A percentile compares a stretch with the other conserved stretches of the same genome.
phyloP scores from a whole-genome alignment of 495 filamentous ascomycete genomes.

The Usnea hakonensis region DNA sequence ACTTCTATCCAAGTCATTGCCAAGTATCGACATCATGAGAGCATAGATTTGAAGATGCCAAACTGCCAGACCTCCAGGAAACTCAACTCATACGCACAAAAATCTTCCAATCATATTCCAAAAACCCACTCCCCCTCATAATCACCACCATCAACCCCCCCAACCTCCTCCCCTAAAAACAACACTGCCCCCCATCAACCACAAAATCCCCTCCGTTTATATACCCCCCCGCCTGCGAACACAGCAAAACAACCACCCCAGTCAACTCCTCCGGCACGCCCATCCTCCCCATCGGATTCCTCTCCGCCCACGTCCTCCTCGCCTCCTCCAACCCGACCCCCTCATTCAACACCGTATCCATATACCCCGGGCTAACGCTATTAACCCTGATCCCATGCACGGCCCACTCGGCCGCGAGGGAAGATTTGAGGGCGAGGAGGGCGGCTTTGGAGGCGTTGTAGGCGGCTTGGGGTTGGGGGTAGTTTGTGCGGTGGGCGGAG shows the following conservation, averaged over 20 bases:
- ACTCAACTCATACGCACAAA: too few relatives aligned
- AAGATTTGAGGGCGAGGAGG: slow-evolving; percentile 29
- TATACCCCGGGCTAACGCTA: slow-evolving; percentile 64
- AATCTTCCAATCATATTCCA: neutral
- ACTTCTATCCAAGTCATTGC: too few relatives aligned
- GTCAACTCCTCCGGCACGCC: slow-evolving; percentile 56
- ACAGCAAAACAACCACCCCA: slow-evolving; percentile 59
- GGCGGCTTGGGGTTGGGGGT: slow-evolving; percentile 37
- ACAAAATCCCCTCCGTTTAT: slow-evolving; percentile 57
- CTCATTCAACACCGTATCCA: slow-evolving; percentile 73
- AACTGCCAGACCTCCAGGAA: neutral
- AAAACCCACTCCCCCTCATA: neutral
- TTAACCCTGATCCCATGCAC: slow-evolving; percentile 60
- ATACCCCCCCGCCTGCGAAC: slow-evolving; percentile 55
- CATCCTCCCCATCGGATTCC: slow-evolving; percentile 65
- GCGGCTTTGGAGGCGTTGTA: slow-evolving; percentile 41
- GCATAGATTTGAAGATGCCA: neutral
- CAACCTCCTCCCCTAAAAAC: slow-evolving; percentile 15
- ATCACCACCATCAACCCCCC: neutral
- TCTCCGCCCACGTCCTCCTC: slow-evolving; percentile 48
- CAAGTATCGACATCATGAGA: neutral
- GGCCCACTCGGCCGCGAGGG: slow-evolving; percentile 43
- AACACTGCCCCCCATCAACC: slow-evolving; percentile 44
- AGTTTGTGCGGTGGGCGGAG: slow-evolving; percentile 51
- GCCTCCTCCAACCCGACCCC: slow-evolving; percentile 50